Evolutionary conservation across 2,329 filamentous ascomycete genomes (phyloP).

Genomic region (Cladophialophora yegresii): DNA sequence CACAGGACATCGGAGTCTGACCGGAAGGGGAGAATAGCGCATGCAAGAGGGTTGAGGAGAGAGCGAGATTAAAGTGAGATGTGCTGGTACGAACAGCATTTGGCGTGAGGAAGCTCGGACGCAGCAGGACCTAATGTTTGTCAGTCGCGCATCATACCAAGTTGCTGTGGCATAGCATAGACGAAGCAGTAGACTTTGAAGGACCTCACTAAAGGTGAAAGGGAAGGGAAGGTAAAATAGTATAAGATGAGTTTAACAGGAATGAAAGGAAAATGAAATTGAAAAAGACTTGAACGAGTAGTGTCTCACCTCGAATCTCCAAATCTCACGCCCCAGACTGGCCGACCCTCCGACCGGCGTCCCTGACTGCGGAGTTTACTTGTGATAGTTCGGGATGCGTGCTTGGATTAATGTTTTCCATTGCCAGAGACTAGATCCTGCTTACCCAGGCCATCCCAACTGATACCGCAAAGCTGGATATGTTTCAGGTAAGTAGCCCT

Average conservation of each 20-base stretch:
- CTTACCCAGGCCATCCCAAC: not conserved
- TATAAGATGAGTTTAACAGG: not conserved
- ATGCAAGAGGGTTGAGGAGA: not conserved
- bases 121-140: not conserved
- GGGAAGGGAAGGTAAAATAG: not conserved
- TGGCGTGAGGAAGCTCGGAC: not conserved
- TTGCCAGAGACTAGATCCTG: not conserved
- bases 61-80: not conserved
- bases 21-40: not conserved
- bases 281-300: not conserved
- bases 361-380: constrained; percentile 19
- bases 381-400: constrained; percentile 4
- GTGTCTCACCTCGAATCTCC: constrained; percentile 2
- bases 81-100: not conserved
- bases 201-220: not conserved
- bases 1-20: not conserved
- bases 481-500: constrained; percentile 34
- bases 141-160: not conserved
- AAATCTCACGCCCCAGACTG: constrained; percentile 11
- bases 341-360: constrained; percentile 1
- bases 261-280: not conserved
- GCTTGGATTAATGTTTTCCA: not conserved
- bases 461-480: constrained; percentile 35
- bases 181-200: not conserved
- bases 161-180: not conserved